phyloP scores from a whole-genome alignment of 345 rosid species.

The Aquilaria sinensis region DNA sequence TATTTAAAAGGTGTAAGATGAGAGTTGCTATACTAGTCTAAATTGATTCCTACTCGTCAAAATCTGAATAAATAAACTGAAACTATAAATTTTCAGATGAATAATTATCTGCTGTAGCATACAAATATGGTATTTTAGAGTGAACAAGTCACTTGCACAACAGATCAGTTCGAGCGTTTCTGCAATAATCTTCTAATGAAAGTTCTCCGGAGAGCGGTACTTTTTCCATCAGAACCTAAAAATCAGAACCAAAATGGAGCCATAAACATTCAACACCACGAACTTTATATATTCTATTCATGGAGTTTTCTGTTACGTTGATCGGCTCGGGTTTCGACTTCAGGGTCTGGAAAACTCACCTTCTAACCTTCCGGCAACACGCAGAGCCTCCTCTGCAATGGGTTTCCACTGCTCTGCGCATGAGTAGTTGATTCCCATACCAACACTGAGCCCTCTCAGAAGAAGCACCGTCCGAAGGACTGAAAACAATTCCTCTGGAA shows the following conservation, averaged over 20 bases:
- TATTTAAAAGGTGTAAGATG: too few species aligned
- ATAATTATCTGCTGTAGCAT: too few species aligned
- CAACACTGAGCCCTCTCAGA: conserved; percentile 88
- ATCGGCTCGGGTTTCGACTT: not conserved
- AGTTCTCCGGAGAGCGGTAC: conserved; percentile 12
- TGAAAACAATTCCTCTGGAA: conserved; percentile 90
- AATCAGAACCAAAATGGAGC: not conserved
- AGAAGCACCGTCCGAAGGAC: conserved; percentile 82
- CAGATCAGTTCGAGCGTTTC: conserved; percentile 6
- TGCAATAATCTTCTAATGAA: conserved; percentile 25
- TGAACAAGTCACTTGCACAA: too few species aligned
- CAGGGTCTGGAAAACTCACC: conserved; percentile 28
- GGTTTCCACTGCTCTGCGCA: conserved; percentile 87
- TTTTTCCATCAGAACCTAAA: conserved; percentile 28
- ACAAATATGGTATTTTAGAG: too few species aligned
- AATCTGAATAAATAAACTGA: too few species aligned
- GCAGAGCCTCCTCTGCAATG: conserved; percentile 80
- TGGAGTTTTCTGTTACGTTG: not conserved
- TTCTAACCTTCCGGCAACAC: conserved; percentile 59
- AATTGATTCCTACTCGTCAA: too few species aligned
- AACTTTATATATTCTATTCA: not conserved
- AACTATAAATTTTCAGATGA: too few species aligned
- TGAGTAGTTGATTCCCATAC: conserved; percentile 77
- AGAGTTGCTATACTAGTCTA: too few species aligned
- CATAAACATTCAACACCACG: not conserved